These are phyloP conservation scores for Globisporangium cederbergense DNA, from an alignment of 352 stramenopile genomes.

Conservation along the genomic window DNA sequence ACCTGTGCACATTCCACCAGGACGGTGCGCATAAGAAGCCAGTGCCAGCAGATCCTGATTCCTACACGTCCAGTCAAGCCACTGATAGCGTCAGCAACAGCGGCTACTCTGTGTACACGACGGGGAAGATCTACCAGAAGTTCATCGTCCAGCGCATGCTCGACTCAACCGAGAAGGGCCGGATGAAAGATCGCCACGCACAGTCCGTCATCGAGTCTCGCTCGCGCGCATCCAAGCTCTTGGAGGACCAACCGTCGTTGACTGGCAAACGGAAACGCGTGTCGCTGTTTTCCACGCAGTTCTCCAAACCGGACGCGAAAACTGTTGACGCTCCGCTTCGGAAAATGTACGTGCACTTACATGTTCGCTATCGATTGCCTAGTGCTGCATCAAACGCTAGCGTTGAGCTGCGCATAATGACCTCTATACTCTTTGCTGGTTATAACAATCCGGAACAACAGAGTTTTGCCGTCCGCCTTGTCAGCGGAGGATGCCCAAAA, in stretches of 20 bases:
- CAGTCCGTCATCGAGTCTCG: slow-evolving; percentile 72
- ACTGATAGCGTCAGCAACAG: neutral
- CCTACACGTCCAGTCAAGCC: neutral
- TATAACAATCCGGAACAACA: neutral
- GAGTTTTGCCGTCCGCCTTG: slow-evolving; percentile 32
- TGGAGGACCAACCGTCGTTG: slow-evolving; percentile 23
- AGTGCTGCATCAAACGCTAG: neutral
- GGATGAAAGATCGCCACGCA: slow-evolving; percentile 79
- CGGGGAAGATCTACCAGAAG: slow-evolving; percentile 71
- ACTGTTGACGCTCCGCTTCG: neutral
- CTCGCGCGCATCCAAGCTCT: slow-evolving; percentile 60
- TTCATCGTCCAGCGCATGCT: slow-evolving; percentile 77
- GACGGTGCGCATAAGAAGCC: neutral
- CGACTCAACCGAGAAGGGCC: slow-evolving; percentile 69
- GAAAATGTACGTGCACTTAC: slow-evolving; percentile 9
- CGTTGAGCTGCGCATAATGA: no score
- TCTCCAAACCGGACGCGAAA: slow-evolving; percentile 18
- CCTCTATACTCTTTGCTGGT: neutral
- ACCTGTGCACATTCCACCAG: slow-evolving; percentile 54
- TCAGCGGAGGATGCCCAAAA: slow-evolving; percentile 29
- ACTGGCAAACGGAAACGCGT: slow-evolving; percentile 12
- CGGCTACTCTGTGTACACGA: slow-evolving; percentile 51
- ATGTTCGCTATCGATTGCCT: neutral
- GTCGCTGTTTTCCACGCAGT: slow-evolving; percentile 7
- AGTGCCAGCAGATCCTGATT: neutral